phyloP scores from a whole-genome alignment of 1,284 basidiomycete genomes.

The Apiotrichum gracile region DNA sequence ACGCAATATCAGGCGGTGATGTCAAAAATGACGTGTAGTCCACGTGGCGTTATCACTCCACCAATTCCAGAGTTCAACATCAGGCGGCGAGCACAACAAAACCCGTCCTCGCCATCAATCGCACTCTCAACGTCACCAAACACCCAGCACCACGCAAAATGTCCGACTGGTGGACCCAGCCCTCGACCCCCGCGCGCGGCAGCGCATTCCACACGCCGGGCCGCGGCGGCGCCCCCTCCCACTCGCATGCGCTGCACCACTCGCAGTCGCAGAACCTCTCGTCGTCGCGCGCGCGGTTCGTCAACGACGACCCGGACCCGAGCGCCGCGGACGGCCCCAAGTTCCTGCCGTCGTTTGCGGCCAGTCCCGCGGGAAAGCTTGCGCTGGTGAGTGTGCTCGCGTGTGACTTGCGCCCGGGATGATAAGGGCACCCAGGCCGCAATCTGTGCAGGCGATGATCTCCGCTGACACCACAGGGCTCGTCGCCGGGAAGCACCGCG shows the following conservation, averaged over 20 bases:
- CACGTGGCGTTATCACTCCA: background rate
- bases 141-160: background rate
- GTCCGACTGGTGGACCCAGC: conserved; percentile 25
- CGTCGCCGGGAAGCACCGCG: conserved; percentile 9
- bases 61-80: background rate
- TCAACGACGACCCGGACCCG: conserved; percentile 34
- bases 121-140: background rate
- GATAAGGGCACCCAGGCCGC: too few species aligned
- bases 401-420: too few species aligned
- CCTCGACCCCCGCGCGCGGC: conserved; percentile 8
- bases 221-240: background rate
- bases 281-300: conserved; percentile 16
- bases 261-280: background rate
- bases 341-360: conserved; percentile 38
- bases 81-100: background rate
- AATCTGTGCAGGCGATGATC: too few species aligned
- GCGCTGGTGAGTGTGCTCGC: conserved; percentile 32
- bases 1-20: background rate
- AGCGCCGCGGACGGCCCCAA: conserved; percentile 29
- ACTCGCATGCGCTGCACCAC: background rate
- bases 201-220: conserved; percentile 8
- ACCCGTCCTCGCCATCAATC: background rate
- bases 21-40: background rate
- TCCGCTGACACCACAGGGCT: conserved; percentile 10
- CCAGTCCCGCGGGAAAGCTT: conserved; percentile 32